Evolutionary conservation across 805 yeast genomes (phyloP).

Genomic region (Torulaspora franciscae): DNA sequence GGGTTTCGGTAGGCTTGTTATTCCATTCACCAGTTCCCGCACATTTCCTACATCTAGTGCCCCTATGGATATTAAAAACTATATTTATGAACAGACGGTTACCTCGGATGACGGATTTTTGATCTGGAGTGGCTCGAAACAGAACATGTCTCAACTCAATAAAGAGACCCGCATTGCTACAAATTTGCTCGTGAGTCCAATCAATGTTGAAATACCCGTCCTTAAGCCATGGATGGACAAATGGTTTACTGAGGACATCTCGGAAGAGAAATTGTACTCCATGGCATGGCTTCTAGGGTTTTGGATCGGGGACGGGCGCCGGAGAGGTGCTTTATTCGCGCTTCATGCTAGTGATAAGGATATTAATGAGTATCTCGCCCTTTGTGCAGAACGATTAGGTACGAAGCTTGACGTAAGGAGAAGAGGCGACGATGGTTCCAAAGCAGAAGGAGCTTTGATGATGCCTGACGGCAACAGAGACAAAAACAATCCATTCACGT

Average conservation of each 20-base stretch:
- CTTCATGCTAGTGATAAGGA: slow-evolving; percentile 9
- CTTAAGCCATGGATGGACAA: slow-evolving; percentile 8
- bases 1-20: not conserved
- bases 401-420: slow-evolving; percentile 2
- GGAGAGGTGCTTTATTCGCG: slow-evolving; percentile 9
- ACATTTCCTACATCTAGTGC: not conserved
- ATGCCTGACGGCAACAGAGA: not conserved
- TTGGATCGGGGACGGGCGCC: slow-evolving; percentile 14
- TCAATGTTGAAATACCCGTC: slow-evolving; percentile 8
- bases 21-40: not conserved
- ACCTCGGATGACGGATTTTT: not conserved
- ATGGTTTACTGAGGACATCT: slow-evolving; percentile 1
- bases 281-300: slow-evolving; percentile 16
- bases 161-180: slow-evolving; percentile 6
- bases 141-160: not conserved
- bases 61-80: not conserved
- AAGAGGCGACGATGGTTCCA: not conserved
- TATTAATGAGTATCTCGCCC: slow-evolving; percentile 4
- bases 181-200: slow-evolving; percentile 2
- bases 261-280: slow-evolving; percentile 5
- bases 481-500: slow-evolving; percentile 2
- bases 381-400: slow-evolving; percentile 4
- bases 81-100: not conserved
- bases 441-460: slow-evolving; percentile 6
- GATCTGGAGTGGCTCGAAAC: not conserved